phyloP scores from a whole-genome alignment of 257 asterid genomes.

The Jasminum sambac region DNA sequence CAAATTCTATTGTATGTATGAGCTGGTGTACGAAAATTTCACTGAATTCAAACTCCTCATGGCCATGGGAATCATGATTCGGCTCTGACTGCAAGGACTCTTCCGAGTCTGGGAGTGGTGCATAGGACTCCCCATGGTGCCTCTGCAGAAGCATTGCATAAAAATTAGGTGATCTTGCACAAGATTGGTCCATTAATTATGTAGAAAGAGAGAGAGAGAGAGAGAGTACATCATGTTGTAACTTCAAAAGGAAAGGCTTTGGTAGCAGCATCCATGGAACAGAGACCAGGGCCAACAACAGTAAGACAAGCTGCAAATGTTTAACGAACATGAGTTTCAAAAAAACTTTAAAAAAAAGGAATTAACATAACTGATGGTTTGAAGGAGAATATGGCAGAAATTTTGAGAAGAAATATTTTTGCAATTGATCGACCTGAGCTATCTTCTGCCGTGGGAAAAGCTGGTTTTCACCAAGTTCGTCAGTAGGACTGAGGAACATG shows the following conservation, averaged over 20 bases:
- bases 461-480: slow-evolving; percentile 90
- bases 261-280: slow-evolving; percentile 99
- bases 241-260: slow-evolving; percentile 82
- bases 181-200: slow-evolving; percentile 14
- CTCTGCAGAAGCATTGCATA: slow-evolving; percentile 53
- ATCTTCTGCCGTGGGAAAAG: slow-evolving; percentile 90
- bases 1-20: slow-evolving; percentile 97
- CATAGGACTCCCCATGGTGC: slow-evolving; percentile 81
- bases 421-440: slow-evolving; percentile 57
- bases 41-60: slow-evolving; percentile 94
- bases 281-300: slow-evolving; percentile 73
- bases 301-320: slow-evolving; percentile 61
- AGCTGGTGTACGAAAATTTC: slow-evolving; percentile 96
- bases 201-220: slow-evolving; percentile 12
- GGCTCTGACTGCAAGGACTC: slow-evolving; percentile 76
- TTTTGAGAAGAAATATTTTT: neutral
- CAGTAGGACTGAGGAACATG: slow-evolving; percentile 97
- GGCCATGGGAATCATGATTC: slow-evolving; percentile 75
- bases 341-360: neutral
- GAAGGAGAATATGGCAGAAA: neutral
- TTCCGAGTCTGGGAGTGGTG: slow-evolving; percentile 67
- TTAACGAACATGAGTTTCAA: slow-evolving; percentile 20
- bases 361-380: slow-evolving; percentile 1
- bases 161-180: neutral
- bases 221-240: slow-evolving; percentile 65